Base-by-base conservation (phyloP, 768 basidiomycete species). In the Infundibulicybe gibba region DNA sequence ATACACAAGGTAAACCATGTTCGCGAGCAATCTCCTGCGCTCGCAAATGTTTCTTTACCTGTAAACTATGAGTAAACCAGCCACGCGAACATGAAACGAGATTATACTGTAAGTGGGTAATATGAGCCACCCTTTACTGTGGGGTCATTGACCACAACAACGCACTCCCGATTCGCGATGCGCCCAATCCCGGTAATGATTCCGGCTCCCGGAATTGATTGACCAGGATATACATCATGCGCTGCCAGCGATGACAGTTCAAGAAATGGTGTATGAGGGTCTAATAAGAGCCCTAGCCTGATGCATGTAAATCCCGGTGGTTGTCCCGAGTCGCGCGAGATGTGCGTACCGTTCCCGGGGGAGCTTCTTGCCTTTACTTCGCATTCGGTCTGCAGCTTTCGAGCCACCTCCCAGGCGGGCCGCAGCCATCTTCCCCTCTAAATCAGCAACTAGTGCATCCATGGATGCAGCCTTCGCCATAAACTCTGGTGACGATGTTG, bases 21-120 rank as follows among this genome's bases (percentile, higher is more conserved):
- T 95, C 92, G 49, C 83, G 72, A n/a, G 94, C 94, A 51, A 97
- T 85, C 61, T 97, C 91, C 61, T 97, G 94, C 0, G 94, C 94
- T 15, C 94, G 81, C 19, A 97, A 66, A 56, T 97, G 94, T 62
- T 97, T 97, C 81, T 97, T 97, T 55, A 97, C 88, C 80, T 87
- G 47, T 25, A 2, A 9, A 34, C 21, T 32, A 9, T 41, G 12
- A 50, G 31, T 8, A 11, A 10, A 34, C 32, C 17, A 30, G 10
- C 31, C 39, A 10, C 15, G 20, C 16, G 35, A 6, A 19, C n/a
- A 48, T 32, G 40, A 11, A 37, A 19, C 10, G 17, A 19, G 1
- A 58, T 20, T 73, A 48, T 50, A 82, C 90, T 13, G 90, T 93
- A 42, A 94, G 65, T 16, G 91, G 93, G 59, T 92, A 91, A 63